Evolutionary conservation across 345 rosid species (phyloP).

Genomic region (Citrus sp.): DNA sequence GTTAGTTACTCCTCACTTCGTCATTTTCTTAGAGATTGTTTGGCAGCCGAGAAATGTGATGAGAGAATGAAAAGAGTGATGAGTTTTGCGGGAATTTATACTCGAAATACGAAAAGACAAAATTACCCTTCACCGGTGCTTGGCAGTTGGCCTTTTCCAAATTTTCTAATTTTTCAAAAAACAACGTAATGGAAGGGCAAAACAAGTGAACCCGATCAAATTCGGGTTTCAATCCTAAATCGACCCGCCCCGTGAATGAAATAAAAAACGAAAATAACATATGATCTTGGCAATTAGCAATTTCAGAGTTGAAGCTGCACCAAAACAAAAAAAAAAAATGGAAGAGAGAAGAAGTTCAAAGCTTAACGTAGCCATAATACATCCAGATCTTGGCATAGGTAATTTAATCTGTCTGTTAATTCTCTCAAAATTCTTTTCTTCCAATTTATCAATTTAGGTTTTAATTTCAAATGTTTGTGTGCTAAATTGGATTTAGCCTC

Average conservation of each 20-base stretch:
- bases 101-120: background rate
- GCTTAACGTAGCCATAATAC: constrained; percentile 70
- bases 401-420: background rate
- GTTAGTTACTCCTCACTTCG: background rate
- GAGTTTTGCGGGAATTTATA: background rate
- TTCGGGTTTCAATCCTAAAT: background rate
- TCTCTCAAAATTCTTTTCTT: background rate
- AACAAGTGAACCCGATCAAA: background rate
- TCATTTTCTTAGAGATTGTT: background rate
- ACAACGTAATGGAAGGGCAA: background rate
- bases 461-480: background rate
- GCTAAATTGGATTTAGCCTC: background rate
- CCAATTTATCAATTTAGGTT: background rate
- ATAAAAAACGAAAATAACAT: background rate
- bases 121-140: background rate
- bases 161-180: background rate
- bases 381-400: constrained; percentile 95
- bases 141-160: background rate
- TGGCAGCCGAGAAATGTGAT: background rate
- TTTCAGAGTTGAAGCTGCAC: too few relatives aligned
- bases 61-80: background rate
- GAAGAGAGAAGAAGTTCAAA: constrained; percentile 37
- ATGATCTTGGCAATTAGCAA: too few relatives aligned
- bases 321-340: constrained; percentile 21
- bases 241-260: background rate